Conservation (phyloP, 441 rosid genomes). For the Geranium incanum region DNA sequence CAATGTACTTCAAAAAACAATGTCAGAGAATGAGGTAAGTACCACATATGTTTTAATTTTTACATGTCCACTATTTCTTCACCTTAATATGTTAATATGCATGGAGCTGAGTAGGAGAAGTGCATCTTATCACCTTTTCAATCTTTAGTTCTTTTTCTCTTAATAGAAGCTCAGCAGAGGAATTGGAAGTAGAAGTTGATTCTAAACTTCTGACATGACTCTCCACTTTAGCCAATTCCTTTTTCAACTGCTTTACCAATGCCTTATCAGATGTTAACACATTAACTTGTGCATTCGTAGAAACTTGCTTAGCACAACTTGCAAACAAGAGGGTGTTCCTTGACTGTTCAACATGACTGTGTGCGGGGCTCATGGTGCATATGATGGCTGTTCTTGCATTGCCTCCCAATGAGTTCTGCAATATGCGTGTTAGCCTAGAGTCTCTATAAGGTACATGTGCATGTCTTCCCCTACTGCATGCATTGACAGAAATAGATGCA, state of each 20-base stretch:
- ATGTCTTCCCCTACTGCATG: slow-evolving; percentile 71
- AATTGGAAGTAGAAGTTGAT: slow-evolving; percentile 33
- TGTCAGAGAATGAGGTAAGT: no score
- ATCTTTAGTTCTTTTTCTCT: slow-evolving; percentile 59
- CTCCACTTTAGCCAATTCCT: slow-evolving; percentile 74
- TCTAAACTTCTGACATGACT: slow-evolving; percentile 43
- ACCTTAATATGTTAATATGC: no score
- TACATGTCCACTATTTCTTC: no score
- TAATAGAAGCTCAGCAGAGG: slow-evolving; percentile 41
- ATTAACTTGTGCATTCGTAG: slow-evolving; percentile 69
- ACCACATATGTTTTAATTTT: neutral
- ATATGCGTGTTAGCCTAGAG: slow-evolving; percentile 82
- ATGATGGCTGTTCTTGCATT: slow-evolving; percentile 86
- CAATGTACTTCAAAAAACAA: no score
- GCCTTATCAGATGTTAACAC: slow-evolving; percentile 83
- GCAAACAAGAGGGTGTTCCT: slow-evolving; percentile 77
- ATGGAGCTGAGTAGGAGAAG: neutral
- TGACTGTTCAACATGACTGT: slow-evolving; percentile 67
- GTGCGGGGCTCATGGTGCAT: slow-evolving; percentile 69
- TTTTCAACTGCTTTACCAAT: slow-evolving; percentile 78
- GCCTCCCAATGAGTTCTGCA: slow-evolving; percentile 79
- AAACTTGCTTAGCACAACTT: slow-evolving; percentile 73
- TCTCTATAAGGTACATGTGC: slow-evolving; percentile 84
- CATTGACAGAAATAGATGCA: neutral
- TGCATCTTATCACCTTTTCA: slow-evolving; percentile 41